phyloP scores from a whole-genome alignment of 192 early-diverging fungal species.

The Backusella luteola region DNA sequence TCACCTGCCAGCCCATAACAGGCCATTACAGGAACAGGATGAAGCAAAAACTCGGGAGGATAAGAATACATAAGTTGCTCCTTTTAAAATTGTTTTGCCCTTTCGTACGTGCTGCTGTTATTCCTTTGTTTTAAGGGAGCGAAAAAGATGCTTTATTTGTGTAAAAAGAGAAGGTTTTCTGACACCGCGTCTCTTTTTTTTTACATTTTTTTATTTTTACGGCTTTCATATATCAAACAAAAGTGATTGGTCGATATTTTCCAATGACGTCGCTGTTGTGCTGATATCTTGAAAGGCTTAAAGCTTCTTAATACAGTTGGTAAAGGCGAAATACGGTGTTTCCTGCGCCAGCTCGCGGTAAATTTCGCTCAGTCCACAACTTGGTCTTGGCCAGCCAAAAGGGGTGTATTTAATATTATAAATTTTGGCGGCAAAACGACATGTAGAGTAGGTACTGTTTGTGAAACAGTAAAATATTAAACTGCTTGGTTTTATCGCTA shows the following conservation, averaged over 20 bases:
- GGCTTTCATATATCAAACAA: neutral
- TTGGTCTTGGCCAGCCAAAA: no score
- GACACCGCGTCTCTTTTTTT: neutral
- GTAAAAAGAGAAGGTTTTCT: neutral
- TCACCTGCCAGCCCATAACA: constrained; percentile 42
- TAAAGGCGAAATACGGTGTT: no score
- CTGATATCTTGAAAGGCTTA: neutral
- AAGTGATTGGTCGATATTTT: neutral
- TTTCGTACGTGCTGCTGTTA: neutral
- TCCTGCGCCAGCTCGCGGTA: no score
- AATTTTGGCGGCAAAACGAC: no score
- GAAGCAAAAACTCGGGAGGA: constrained; percentile 55
- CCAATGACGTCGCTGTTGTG: neutral
- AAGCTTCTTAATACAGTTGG: no score
- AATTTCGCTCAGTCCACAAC: no score
- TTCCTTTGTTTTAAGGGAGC: neutral
- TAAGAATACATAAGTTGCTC: constrained; percentile 51
- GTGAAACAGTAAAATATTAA: no score
- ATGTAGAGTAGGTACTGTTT: no score
- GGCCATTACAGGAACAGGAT: constrained; percentile 55
- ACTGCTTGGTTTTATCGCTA: no score
- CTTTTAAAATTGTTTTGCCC: neutral
- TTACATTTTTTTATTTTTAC: neutral
- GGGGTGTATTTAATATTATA: no score
- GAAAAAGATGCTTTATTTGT: neutral